A percentile compares a stretch with the other conserved stretches of the same genome.
phyloP scores from a whole-genome alignment of 2,329 filamentous ascomycete species.

The Calonectria pseudoturangicola region DNA sequence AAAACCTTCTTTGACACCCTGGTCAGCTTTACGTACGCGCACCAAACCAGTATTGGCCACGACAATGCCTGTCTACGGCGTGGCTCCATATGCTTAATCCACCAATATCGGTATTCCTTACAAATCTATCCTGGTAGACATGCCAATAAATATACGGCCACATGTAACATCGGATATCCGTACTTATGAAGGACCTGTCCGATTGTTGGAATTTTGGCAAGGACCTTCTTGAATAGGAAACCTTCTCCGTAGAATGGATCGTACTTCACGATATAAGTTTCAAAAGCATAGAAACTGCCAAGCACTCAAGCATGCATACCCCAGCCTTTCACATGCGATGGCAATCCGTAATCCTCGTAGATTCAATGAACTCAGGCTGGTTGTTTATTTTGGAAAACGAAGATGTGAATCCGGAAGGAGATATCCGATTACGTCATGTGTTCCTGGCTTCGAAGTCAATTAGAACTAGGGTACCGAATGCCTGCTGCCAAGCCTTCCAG shows the following conservation, averaged over 20 bases:
- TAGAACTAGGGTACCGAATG: background rate
- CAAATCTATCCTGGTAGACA: background rate
- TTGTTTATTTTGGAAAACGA: background rate
- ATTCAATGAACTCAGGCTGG: background rate
- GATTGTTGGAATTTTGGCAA: too few relatives aligned
- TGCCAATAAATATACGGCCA: background rate
- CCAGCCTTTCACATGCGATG: background rate
- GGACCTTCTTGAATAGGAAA: constrained; percentile 21
- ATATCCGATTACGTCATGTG: constrained; percentile 2
- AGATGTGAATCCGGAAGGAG: background rate
- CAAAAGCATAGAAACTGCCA: background rate
- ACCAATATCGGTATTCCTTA: background rate
- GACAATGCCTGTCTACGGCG: background rate
- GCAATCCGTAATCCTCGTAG: background rate
- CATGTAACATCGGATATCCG: background rate
- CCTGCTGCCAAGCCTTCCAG: background rate
- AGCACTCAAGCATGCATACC: background rate
- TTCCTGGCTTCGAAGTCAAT: background rate
- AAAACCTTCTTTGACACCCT: constrained; percentile 8
- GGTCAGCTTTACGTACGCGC: too few relatives aligned
- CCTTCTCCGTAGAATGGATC: background rate
- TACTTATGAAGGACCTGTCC: background rate
- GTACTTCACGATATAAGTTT: background rate
- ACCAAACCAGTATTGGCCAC: background rate
- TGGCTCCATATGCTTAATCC: background rate